A percentile compares a stretch with the other conserved stretches of the same genome.
phyloP scores from a whole-genome alignment of 2,329 filamentous ascomycete species.

The Ascochyta viciae-villosae region DNA sequence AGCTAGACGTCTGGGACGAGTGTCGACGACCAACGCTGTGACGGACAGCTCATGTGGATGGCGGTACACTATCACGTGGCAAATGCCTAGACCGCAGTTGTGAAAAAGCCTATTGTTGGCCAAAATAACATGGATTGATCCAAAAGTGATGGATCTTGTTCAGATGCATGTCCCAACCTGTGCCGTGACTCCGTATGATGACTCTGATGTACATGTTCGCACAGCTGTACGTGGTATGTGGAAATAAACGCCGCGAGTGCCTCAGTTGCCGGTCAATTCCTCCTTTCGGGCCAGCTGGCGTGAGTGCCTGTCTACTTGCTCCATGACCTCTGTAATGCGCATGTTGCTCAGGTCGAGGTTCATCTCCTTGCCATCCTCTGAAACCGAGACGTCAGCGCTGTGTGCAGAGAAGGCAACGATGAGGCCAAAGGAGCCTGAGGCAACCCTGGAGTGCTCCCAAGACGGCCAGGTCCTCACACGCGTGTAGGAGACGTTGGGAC shows the following conservation, averaged over 20 bases:
- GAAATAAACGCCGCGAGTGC: background rate
- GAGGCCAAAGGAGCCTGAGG: background rate
- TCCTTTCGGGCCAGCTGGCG: conserved; percentile 81
- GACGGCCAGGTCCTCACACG: background rate
- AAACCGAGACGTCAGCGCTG: conserved; percentile 23
- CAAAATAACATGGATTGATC: conserved; percentile 26
- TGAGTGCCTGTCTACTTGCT: conserved; percentile 91
- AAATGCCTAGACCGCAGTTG: background rate
- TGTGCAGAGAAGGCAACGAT: background rate
- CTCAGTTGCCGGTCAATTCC: conserved; percentile 66
- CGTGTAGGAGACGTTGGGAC: conserved; percentile 27
- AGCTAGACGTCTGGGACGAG: conserved; percentile 42
- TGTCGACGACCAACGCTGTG: background rate
- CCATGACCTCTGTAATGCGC: conserved; percentile 83
- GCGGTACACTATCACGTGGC: background rate
- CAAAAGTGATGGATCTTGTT: conserved; percentile 19
- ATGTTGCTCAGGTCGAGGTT: conserved; percentile 80
- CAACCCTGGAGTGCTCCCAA: background rate
- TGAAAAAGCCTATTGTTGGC: conserved; percentile 19
- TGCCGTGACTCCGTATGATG: conserved; percentile 40
- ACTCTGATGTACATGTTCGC: conserved; percentile 21
- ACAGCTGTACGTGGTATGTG: conserved; percentile 9
- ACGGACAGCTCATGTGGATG: conserved; percentile 2
- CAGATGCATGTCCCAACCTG: conserved; percentile 10
- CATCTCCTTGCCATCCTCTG: conserved; percentile 94